phyloP scores from a whole-genome alignment of 805 yeast species.

The Metschnikowia dekortorum region DNA sequence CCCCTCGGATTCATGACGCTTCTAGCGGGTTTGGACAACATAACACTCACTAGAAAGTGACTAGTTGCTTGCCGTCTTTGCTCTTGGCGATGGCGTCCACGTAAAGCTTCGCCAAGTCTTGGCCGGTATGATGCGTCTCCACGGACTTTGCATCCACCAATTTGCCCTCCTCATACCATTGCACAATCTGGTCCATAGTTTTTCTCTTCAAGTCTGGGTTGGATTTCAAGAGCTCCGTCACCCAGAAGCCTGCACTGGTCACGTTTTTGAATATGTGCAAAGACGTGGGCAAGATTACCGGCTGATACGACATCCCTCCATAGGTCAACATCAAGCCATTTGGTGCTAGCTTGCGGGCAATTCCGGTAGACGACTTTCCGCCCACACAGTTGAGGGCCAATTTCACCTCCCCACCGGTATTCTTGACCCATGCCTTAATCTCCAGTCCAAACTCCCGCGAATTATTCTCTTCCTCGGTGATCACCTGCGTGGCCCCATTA shows the following conservation, averaged over 20 bases:
- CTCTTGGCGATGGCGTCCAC: slow-evolving; percentile 30
- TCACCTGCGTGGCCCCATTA: slow-evolving; percentile 83
- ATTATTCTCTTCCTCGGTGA: slow-evolving; percentile 80
- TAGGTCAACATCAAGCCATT: slow-evolving; percentile 83
- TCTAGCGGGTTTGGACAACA: no score
- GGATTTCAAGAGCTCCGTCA: slow-evolving; percentile 49
- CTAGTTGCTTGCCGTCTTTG: slow-evolving; percentile 37
- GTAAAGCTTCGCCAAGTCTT: slow-evolving; percentile 26
- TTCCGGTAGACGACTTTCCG: slow-evolving; percentile 75
- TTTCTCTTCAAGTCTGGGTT: slow-evolving; percentile 32
- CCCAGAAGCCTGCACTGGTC: slow-evolving; percentile 89
- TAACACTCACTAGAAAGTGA: slow-evolving; percentile 17
- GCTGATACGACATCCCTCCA: slow-evolving; percentile 97
- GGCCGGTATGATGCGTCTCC: slow-evolving; percentile 22
- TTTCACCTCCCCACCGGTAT: slow-evolving; percentile 50
- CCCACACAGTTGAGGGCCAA: slow-evolving; percentile 92
- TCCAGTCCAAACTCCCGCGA: slow-evolving; percentile 62
- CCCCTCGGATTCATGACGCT: no score
- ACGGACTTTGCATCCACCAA: slow-evolving; percentile 35
- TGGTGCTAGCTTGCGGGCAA: slow-evolving; percentile 74
- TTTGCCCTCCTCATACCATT: slow-evolving; percentile 40
- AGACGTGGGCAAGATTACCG: slow-evolving; percentile 87
- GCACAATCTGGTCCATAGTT: slow-evolving; percentile 34
- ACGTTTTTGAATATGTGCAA: slow-evolving; percentile 86
- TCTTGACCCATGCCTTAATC: slow-evolving; percentile 51